Evolutionary conservation across 306 rosid species (phyloP).

Genomic region (Quillaja saponaria): DNA sequence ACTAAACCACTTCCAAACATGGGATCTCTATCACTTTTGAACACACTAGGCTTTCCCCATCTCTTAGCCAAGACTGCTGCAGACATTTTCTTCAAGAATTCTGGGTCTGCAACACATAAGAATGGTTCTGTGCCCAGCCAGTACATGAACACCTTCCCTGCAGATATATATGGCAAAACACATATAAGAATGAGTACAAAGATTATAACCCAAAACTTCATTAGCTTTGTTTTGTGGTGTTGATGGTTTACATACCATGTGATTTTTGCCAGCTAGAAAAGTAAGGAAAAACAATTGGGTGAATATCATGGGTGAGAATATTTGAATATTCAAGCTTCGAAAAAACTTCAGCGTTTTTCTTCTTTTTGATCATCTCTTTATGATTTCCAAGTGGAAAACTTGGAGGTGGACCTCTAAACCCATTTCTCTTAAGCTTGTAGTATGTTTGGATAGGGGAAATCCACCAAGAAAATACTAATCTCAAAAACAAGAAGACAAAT

Average conservation of each 20-base stretch:
- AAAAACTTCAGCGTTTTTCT: no score
- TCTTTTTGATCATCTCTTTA: no score
- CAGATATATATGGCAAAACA: slow-evolving; percentile 5
- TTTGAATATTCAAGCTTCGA: slow-evolving; percentile 17
- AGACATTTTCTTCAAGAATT: slow-evolving; percentile 64
- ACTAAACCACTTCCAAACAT: slow-evolving; percentile 81
- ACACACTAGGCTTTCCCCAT: slow-evolving; percentile 84
- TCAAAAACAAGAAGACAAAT: no score
- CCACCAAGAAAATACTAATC: no score
- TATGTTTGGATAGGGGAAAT: no score
- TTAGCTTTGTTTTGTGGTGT: no score
- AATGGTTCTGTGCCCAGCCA: slow-evolving; percentile 92
- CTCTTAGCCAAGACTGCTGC: slow-evolving; percentile 53
- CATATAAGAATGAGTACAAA: no score
- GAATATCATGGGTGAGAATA: slow-evolving; percentile 59
- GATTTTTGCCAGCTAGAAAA: slow-evolving; percentile 73
- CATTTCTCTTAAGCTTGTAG: no score
- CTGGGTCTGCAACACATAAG: slow-evolving; percentile 70
- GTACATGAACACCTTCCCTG: slow-evolving; percentile 71
- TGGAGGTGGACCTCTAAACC: no score
- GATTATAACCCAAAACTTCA: no score
- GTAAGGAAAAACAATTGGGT: slow-evolving; percentile 62
- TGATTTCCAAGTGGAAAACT: no score
- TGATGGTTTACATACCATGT: slow-evolving; percentile 54
- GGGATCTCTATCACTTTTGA: slow-evolving; percentile 61